A percentile compares a stretch with the other conserved stretches of the same genome.
These are phyloP conservation scores for Trichoderma polysporum DNA, from an alignment of 2,329 filamentous ascomycete species.

Conservation along the genomic window DNA sequence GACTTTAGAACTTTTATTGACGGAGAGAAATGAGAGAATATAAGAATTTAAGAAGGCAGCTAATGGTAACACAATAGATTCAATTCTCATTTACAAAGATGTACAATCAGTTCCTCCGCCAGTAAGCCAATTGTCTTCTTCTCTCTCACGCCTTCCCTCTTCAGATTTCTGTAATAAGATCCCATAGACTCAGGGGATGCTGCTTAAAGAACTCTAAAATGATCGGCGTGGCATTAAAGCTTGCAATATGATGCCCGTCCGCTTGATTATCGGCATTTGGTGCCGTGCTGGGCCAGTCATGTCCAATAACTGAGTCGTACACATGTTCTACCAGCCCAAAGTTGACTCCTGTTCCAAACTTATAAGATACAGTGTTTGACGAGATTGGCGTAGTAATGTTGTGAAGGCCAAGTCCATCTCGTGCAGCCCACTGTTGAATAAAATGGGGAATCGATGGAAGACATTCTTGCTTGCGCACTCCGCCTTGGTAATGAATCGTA, in stretches of 20 bases:
- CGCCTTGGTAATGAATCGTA: background rate
- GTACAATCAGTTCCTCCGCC: background rate
- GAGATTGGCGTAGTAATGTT: background rate
- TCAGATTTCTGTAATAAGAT: background rate
- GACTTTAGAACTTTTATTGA: background rate
- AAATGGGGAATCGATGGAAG: conserved; percentile 7
- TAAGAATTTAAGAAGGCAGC: background rate
- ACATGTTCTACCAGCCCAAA: background rate
- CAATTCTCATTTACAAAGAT: background rate
- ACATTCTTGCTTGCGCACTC: background rate
- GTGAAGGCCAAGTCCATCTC: background rate
- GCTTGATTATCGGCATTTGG: background rate
- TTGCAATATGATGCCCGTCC: background rate
- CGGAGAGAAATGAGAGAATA: background rate
- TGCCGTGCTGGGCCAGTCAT: background rate
- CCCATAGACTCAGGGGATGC: background rate
- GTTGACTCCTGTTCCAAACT: background rate
- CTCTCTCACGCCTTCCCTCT: background rate
- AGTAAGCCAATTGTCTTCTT: background rate
- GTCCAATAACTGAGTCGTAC: background rate
- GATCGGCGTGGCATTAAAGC: conserved; percentile 1
- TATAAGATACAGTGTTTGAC: background rate
- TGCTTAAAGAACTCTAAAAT: background rate
- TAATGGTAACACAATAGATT: background rate
- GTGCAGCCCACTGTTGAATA: conserved; percentile 3